These are phyloP conservation scores for Penicillium cinerascens DNA, from an alignment of 495 filamentous ascomycete species.

Conservation along the genomic window DNA sequence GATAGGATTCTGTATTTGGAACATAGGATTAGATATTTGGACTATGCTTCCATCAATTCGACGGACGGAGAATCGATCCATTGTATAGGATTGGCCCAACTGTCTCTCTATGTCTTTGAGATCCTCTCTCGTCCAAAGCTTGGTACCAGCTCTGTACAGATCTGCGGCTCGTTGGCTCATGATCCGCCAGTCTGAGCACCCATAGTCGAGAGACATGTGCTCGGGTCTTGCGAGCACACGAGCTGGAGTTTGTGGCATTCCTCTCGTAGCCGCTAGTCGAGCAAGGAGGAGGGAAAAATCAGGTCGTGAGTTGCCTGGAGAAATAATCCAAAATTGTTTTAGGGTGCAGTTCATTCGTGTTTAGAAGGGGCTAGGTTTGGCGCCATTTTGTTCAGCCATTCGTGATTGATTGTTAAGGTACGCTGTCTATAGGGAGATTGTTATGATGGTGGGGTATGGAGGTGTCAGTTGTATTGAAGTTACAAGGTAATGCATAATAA, in stretches of 20 bases:
- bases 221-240: constrained; percentile 2
- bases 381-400: no score
- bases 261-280: constrained; percentile 21
- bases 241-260: constrained; percentile 22
- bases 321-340: constrained; percentile 11
- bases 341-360: neutral
- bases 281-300: constrained; percentile 18
- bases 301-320: constrained; percentile 17
- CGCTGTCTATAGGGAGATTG: no score
- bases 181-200: constrained; percentile 32
- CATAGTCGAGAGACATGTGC: constrained; percentile 26
- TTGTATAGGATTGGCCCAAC: constrained; percentile 29
- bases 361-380: no score
- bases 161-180: constrained; percentile 37
- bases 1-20: constrained; percentile 36
- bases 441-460: no score
- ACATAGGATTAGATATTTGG: constrained; percentile 38
- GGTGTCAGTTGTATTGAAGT: no score
- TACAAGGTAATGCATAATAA: no score
- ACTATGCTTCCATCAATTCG: constrained; percentile 33
- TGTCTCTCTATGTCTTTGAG: constrained; percentile 36
- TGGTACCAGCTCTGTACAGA: constrained; percentile 34
- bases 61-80: constrained; percentile 33
- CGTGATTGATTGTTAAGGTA: no score
- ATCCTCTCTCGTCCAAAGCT: constrained; percentile 37